Evolutionary conservation across 495 filamentous ascomycete species (phyloP).

Genomic region (Hamigera avellanea): DNA sequence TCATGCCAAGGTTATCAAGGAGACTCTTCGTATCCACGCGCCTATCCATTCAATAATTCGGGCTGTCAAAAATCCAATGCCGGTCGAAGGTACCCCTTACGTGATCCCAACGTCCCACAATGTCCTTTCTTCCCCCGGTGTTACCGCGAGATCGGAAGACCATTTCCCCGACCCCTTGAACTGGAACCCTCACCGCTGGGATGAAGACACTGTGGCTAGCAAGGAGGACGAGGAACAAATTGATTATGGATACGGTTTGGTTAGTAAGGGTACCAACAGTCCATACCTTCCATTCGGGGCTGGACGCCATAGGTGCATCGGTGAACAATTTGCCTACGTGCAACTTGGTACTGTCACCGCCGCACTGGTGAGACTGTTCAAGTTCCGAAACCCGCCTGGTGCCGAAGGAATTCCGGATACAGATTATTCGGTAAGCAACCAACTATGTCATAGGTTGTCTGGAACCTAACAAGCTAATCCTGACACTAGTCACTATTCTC

Average conservation of each 20-base stretch:
- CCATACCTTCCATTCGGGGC: slow-evolving; percentile 47
- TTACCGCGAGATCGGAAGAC: slow-evolving; percentile 29
- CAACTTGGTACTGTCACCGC: slow-evolving; percentile 37
- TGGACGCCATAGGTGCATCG: slow-evolving; percentile 45
- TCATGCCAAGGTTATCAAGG: slow-evolving; percentile 46
- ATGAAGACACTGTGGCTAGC: slow-evolving; percentile 15
- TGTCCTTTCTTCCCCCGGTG: slow-evolving; percentile 37
- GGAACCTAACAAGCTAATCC: slow-evolving; percentile 5
- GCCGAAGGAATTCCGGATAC: slow-evolving; percentile 30
- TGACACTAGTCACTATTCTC: slow-evolving; percentile 36
- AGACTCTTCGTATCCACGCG: slow-evolving; percentile 52
- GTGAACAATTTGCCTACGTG: slow-evolving; percentile 45
- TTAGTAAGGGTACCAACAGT: slow-evolving; percentile 41
- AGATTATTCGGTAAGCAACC: slow-evolving; percentile 34
- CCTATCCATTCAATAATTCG: slow-evolving; percentile 55
- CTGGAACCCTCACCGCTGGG: slow-evolving; percentile 46
- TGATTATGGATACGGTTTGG: slow-evolving; percentile 36
- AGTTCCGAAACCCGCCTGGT: slow-evolving; percentile 23
- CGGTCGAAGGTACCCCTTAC: slow-evolving; percentile 32
- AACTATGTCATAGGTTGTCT: neutral
- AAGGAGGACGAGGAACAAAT: slow-evolving; percentile 32
- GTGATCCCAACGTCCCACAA: slow-evolving; percentile 38
- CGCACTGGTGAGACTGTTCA: slow-evolving; percentile 34
- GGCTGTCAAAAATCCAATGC: slow-evolving; percentile 48
- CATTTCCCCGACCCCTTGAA: slow-evolving; percentile 34